Evolutionary conservation across 306 rosid genomes (phyloP).

Genomic region (Mimosa bimucronata): DNA sequence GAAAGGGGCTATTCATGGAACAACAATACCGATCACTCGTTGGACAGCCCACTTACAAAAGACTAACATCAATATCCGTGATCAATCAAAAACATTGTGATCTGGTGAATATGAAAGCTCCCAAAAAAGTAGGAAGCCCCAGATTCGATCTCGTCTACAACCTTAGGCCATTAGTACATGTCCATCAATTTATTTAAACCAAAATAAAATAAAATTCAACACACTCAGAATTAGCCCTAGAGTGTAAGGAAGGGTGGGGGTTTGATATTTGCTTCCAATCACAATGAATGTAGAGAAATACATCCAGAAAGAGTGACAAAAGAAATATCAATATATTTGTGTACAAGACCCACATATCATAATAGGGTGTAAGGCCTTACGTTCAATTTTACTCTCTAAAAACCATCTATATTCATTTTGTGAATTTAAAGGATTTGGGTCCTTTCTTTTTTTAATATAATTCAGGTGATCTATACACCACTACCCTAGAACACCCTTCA

Average conservation of each 20-base stretch:
- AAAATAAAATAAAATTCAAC: too few species aligned
- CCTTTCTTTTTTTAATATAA: not conserved
- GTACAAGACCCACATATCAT: not conserved
- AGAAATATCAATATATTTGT: not conserved
- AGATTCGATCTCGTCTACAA: too few species aligned
- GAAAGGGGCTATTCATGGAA: not conserved
- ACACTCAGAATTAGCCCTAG: not conserved
- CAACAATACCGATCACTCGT: too few species aligned
- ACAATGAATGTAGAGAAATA: not conserved
- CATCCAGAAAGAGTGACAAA: not conserved
- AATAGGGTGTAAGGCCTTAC: not conserved
- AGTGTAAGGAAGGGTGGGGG: too few species aligned
- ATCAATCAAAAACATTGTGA: too few species aligned
- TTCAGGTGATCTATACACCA: not conserved
- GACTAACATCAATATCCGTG: not conserved
- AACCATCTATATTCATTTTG: not conserved
- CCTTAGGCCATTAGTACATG: too few species aligned
- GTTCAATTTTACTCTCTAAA: not conserved
- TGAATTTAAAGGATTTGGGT: not conserved
- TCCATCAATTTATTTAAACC: too few species aligned
- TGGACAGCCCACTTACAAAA: not conserved
- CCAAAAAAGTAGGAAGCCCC: too few species aligned
- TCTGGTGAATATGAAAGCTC: too few species aligned
- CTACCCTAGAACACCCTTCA: not conserved
- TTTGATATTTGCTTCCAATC: conserved; percentile 1